Base-by-base conservation (phyloP, 106 monocot genomes). In the Allium cepa region DNA sequence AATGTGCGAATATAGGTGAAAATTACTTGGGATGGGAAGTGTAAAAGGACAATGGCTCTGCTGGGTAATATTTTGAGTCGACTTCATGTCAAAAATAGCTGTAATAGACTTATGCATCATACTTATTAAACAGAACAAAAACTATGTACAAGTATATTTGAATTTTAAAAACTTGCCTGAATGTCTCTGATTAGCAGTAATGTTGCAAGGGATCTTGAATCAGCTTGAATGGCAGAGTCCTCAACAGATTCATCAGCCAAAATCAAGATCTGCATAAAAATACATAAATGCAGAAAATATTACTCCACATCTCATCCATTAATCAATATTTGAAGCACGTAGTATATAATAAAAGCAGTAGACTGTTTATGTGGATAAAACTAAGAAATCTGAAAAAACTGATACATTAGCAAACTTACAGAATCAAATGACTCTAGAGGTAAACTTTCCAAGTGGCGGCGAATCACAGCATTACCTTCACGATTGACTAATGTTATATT, bases 181-280 rank as follows among this genome's bases (percentile, higher is more conserved):
- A 87, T 87, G 80, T 87, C 87, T 70, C 87, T 83, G 62, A 87
- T 87, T 7, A 87, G 59, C 69, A 87, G 75, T 60, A 87, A 75
- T 10, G 87, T 87, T 50, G 87, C 87, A 66, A 87, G 87, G 49
- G 87, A 87, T 56, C 87, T 72, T 59, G 87, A 87, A 80, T 87
- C 87, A 73, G 87, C 87, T 82, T 87, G 87, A 67, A 87, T 73
- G 51, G 87, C 87, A 65, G 87, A 87, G 46, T 87, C 87, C 73
- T 87, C 87, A 51, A 87, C 83, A 66, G 87, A 83, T 71, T 87
- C 87, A 75, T 87, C 87, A 18, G 87, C 87, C 78, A 87, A 78
- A 73, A 87, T 87, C 80, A 87, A 64, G 62, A 87, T 87, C 87
- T 87, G 69, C 49, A 72, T 8, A 68, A 9, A 17, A 17, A 50